These are phyloP conservation scores for Pyrus hybrid DNA, from an alignment of 331 rosid species.

Conservation along the genomic window DNA sequence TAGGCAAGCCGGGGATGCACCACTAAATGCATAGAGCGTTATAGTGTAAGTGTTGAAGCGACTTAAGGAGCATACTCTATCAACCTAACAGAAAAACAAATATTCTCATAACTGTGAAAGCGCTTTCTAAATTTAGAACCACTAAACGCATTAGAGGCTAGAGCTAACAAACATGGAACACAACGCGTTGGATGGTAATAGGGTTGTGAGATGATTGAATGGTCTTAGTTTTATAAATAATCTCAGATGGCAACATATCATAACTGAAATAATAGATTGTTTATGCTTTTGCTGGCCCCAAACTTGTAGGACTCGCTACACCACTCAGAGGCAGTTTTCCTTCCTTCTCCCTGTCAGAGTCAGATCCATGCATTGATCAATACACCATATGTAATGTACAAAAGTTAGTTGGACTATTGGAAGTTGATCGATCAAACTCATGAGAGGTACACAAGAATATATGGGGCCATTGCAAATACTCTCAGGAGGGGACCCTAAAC, in stretches of 20 bases:
- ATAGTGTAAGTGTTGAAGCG: too few species aligned
- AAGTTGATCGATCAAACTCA: constrained; percentile 11
- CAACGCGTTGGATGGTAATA: neutral
- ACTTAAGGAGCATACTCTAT: too few species aligned
- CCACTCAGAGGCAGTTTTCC: neutral
- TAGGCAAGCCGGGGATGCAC: too few species aligned
- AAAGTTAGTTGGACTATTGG: neutral
- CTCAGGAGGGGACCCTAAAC: neutral
- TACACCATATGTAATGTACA: neutral
- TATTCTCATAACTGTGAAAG: too few species aligned
- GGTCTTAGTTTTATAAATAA: neutral
- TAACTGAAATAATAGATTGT: neutral
- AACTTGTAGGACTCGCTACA: neutral
- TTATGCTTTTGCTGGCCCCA: neutral
- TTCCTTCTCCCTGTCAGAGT: neutral
- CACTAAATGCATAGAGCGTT: too few species aligned
- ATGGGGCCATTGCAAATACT: neutral
- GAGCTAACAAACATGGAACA: too few species aligned
- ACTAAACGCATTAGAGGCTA: too few species aligned
- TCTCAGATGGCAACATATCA: neutral
- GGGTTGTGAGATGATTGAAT: neutral
- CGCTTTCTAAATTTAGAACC: too few species aligned
- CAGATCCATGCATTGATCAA: neutral
- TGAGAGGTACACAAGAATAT: neutral
- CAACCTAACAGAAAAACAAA: too few species aligned